These are phyloP conservation scores for Apophysomyces elegans DNA, from an alignment of 371 early-diverging fungal species.

Conservation along the genomic window DNA sequence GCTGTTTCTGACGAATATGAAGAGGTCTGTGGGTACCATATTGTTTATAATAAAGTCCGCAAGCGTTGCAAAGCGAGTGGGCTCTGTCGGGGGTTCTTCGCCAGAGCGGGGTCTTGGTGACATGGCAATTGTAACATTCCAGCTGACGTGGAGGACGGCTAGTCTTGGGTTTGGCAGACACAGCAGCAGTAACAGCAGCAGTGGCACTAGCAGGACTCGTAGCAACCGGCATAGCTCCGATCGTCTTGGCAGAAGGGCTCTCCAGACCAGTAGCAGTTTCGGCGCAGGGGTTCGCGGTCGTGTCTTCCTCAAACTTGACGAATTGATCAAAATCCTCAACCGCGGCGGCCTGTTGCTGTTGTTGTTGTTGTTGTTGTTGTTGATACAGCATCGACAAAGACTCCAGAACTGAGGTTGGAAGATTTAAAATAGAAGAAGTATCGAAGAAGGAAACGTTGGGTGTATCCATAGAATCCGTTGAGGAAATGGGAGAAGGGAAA, in stretches of 20 bases:
- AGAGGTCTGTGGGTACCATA: conserved; percentile 74
- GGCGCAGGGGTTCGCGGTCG: neutral
- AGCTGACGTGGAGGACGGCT: conserved; percentile 63
- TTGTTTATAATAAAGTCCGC: conserved; percentile 81
- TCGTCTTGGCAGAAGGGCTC: conserved; percentile 10
- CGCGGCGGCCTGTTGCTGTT: neutral
- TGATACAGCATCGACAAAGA: conserved; percentile 18
- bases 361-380: conserved; percentile 1
- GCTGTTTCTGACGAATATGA: conserved; percentile 60
- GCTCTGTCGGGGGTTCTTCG: conserved; percentile 75
- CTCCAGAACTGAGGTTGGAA: conserved; percentile 31
- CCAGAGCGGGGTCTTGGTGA: conserved; percentile 86
- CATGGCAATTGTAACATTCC: conserved; percentile 80
- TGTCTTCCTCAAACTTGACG: conserved; percentile 39
- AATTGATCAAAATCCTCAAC: conserved; percentile 41
- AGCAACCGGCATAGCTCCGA: conserved; percentile 28
- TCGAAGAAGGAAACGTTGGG: conserved; percentile 14
- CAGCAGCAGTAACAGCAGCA: conserved; percentile 4
- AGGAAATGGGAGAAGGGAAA: conserved; percentile 38
- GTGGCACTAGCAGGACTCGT: conserved; percentile 19
- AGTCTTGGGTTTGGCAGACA: conserved; percentile 26
- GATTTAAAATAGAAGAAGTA: conserved; percentile 14
- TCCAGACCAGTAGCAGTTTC: conserved; percentile 10
- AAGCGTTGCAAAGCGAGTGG: conserved; percentile 85
- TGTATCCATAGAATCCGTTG: conserved; percentile 30